phyloP scores from a whole-genome alignment of 352 stramenopile genomes.

The Pythium guiyangense region DNA sequence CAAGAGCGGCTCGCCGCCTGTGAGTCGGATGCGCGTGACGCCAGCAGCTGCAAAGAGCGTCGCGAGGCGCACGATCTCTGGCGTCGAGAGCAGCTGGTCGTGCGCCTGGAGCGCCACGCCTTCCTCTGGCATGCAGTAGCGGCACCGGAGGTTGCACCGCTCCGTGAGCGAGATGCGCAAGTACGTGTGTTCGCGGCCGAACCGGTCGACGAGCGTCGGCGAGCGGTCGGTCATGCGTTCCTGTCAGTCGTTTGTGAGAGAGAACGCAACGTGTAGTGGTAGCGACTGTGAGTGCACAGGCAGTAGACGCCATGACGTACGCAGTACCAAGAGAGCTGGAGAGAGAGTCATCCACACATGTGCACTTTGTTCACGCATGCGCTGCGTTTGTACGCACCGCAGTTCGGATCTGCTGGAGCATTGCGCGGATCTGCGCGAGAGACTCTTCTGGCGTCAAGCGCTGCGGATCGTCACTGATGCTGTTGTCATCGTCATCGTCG shows the following conservation, averaged over 20 bases:
- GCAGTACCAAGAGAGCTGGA: too few species aligned
- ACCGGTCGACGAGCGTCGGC: constrained; percentile 71
- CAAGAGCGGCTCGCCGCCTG: constrained; percentile 90
- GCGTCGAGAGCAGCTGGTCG: constrained; percentile 76
- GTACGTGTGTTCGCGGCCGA: constrained; percentile 92
- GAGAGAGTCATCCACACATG: too few species aligned
- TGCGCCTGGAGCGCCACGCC: constrained; percentile 85
- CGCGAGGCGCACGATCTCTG: constrained; percentile 91
- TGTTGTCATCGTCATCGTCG: not conserved
- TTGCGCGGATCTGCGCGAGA: constrained; percentile 20
- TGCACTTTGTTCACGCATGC: too few species aligned
- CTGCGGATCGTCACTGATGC: not conserved
- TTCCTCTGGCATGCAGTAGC: constrained; percentile 97
- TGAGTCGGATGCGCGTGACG: constrained; percentile 93
- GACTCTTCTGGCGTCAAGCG: constrained; percentile 18
- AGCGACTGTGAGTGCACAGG: too few species aligned
- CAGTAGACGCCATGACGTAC: too few species aligned
- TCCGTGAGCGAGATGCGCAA: constrained; percentile 95
- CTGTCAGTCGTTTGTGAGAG: not conserved
- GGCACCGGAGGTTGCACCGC: constrained; percentile 95
- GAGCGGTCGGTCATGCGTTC: constrained; percentile 3
- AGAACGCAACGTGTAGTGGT: too few species aligned
- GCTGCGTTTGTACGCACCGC: constrained; percentile 4
- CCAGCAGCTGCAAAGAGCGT: constrained; percentile 87
- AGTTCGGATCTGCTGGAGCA: constrained; percentile 19